Percentiles rank a stretch among this genome's conserved stretches.
Evolutionary conservation across 2,329 filamentous ascomycete species (phyloP).

Genomic region (Paracorniculantispora psalliotae): DNA sequence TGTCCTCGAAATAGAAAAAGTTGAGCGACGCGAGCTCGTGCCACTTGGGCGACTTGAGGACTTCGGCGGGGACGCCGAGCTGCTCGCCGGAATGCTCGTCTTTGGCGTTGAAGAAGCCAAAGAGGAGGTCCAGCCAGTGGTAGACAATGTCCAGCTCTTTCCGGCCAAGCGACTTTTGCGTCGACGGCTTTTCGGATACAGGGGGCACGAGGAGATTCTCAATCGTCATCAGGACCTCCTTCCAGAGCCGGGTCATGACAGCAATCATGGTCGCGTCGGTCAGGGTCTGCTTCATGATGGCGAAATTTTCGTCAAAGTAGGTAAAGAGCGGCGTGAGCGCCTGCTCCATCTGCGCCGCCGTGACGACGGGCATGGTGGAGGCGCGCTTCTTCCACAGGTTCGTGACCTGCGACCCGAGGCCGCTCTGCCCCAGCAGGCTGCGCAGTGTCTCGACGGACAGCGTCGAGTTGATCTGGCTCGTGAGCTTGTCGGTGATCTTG

Average conservation of each 20-base stretch:
- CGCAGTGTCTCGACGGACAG: slow-evolving; percentile 78
- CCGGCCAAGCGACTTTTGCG: slow-evolving; percentile 75
- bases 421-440: slow-evolving; percentile 64
- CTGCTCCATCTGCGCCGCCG: slow-evolving; percentile 69
- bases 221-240: slow-evolving; percentile 89
- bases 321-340: slow-evolving; percentile 80
- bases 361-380: slow-evolving; percentile 51
- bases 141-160: slow-evolving; percentile 93
- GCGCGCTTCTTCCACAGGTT: slow-evolving; percentile 60
- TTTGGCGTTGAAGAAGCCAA: slow-evolving; percentile 90
- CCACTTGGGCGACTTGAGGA: slow-evolving; percentile 96
- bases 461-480: slow-evolving; percentile 85
- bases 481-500: slow-evolving; percentile 97
- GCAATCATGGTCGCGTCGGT: slow-evolving; percentile 96
- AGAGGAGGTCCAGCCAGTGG: slow-evolving; percentile 85
- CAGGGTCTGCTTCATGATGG: slow-evolving; percentile 95
- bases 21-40: slow-evolving; percentile 94
- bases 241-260: slow-evolving; percentile 97
- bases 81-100: slow-evolving; percentile 78
- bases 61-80: slow-evolving; percentile 81
- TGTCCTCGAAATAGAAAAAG: slow-evolving; percentile 97
- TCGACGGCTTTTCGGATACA: slow-evolving; percentile 87
- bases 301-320: slow-evolving; percentile 98
- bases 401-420: slow-evolving; percentile 67
- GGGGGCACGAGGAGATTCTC: slow-evolving; percentile 88